A percentile compares a stretch with the other conserved stretches of the same genome.
These are phyloP conservation scores for Eruca vesicaria DNA, from an alignment of 441 rosid species.

Conservation along the genomic window DNA sequence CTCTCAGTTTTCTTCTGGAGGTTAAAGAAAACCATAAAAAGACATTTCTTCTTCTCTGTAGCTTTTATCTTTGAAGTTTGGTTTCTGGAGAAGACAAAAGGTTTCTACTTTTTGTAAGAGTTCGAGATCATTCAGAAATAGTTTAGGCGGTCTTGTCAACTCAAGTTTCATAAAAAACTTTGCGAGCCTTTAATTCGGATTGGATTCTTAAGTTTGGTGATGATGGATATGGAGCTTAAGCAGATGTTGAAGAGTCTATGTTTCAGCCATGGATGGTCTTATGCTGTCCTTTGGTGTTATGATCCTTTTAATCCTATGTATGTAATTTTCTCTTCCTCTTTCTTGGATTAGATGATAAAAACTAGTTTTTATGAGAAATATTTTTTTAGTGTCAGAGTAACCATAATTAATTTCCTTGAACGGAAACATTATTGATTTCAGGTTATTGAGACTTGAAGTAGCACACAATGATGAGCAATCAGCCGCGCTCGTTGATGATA, in stretches of 20 bases:
- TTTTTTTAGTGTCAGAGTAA: background rate
- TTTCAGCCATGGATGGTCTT: conserved; percentile 80
- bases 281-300: conserved; percentile 74
- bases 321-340: background rate
- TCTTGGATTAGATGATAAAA: background rate
- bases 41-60: conserved; percentile 25
- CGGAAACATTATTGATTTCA: conserved; percentile 31
- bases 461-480: conserved; percentile 63
- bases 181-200: conserved; percentile 24
- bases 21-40: conserved; percentile 4
- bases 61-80: conserved; percentile 25
- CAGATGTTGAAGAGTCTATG: conserved; percentile 63
- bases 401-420: conserved; percentile 9
- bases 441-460: conserved; percentile 79
- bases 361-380: too few species aligned
- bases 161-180: background rate
- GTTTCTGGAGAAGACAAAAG: conserved; percentile 29
- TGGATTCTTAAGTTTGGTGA: too few species aligned
- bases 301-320: conserved; percentile 75
- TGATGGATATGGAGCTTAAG: conserved; percentile 49
- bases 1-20: conserved; percentile 3
- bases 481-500: conserved; percentile 42
- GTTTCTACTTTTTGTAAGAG: conserved; percentile 12
- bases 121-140: conserved; percentile 13
- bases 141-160: background rate